A percentile compares a stretch with the other conserved stretches of the same genome.
phyloP scores from a whole-genome alignment of 345 rosid species.

The Ceriops decandra region DNA sequence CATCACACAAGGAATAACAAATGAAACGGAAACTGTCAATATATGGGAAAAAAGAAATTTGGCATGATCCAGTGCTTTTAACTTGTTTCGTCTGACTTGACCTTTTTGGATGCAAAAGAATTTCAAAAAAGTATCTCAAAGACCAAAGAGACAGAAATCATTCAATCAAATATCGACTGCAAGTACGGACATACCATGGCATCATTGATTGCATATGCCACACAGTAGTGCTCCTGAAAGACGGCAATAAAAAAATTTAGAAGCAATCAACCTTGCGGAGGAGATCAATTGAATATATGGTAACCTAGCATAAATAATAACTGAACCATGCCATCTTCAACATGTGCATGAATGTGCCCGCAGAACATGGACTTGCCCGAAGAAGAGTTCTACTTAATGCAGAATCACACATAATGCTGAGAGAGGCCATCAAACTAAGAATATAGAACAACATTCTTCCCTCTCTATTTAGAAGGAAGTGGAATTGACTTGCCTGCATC shows the following conservation, averaged over 20 bases:
- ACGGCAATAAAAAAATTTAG: constrained; percentile 22
- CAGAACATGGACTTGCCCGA: neutral
- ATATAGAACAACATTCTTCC: neutral
- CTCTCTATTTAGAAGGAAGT: constrained; percentile 11
- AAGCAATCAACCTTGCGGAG: neutral
- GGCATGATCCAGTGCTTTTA: no score
- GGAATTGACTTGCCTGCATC: constrained; percentile 84
- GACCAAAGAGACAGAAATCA: neutral
- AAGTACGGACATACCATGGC: constrained; percentile 55
- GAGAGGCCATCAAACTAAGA: constrained; percentile 7
- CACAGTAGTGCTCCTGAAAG: constrained; percentile 85
- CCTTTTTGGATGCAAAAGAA: neutral
- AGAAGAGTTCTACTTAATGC: constrained; percentile 6
- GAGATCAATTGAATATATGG: constrained; percentile 11
- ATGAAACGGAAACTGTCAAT: neutral
- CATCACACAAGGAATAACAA: neutral
- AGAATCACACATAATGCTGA: constrained; percentile 4
- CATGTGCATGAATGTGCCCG: neutral
- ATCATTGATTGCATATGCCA: constrained; percentile 79
- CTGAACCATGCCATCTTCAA: constrained; percentile 1
- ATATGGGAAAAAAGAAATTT: no score
- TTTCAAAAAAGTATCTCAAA: neutral
- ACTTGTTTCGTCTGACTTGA: no score
- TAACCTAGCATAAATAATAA: neutral
- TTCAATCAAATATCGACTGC: constrained; percentile 2